A percentile compares a stretch with the other conserved stretches of the same genome.
Conservation (phyloP, 768 basidiomycete species). For the Fibroporia radiculosa region DNA sequence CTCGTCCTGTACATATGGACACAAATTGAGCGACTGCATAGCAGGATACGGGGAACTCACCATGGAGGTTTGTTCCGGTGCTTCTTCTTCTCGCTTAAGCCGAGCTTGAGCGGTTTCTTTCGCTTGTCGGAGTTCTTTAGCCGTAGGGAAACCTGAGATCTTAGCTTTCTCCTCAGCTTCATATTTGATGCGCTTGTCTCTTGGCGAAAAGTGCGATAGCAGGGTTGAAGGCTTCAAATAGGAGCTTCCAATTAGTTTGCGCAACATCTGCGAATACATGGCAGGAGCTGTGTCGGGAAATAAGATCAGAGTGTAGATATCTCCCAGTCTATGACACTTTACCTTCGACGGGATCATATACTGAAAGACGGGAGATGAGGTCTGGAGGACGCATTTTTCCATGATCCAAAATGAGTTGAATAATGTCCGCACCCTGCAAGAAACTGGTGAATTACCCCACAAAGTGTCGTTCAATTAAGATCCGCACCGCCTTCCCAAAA, state of each 20-base stretch:
- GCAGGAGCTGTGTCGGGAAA: conserved; percentile 27
- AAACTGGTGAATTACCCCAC: neutral
- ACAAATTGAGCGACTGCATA: neutral
- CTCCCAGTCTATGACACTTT: neutral
- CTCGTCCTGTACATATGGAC: conserved; percentile 37
- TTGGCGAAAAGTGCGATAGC: conserved; percentile 71
- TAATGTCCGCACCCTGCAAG: conserved; percentile 65
- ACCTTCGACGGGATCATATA: conserved; percentile 35
- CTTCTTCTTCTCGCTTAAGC: conserved; percentile 63
- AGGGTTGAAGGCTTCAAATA: conserved; percentile 78
- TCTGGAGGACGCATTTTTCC: conserved; percentile 79
- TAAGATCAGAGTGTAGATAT: conserved; percentile 2
- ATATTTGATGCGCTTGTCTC: conserved; percentile 74
- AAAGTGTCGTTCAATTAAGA: neutral
- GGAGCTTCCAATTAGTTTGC: conserved; percentile 60
- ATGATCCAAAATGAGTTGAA: conserved; percentile 72
- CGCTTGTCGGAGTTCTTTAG: conserved; percentile 69
- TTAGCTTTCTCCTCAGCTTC: conserved; percentile 72
- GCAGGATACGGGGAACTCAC: conserved; percentile 35
- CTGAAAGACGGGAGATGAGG: conserved; percentile 46
- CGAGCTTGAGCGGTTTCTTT: conserved; percentile 59
- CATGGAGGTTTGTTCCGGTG: conserved; percentile 64
- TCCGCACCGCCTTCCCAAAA: conserved; percentile 63
- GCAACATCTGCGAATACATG: conserved; percentile 52
- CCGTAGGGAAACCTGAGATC: conserved; percentile 69